phyloP scores from a whole-genome alignment of 345 rosid genomes.

The Chamaenerion angustifolium region DNA sequence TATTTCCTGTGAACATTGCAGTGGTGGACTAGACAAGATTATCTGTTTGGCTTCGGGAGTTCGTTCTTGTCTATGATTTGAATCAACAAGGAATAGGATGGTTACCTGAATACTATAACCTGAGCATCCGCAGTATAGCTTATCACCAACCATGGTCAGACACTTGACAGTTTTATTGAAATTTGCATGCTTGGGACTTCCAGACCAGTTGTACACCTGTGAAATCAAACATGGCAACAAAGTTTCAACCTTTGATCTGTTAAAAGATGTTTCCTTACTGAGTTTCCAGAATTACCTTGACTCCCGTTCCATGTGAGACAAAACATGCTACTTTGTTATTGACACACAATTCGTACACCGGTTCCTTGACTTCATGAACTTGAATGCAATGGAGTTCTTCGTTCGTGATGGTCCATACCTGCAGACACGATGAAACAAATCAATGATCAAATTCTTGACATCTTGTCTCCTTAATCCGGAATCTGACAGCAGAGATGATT shows the following conservation, averaged over 20 bases:
- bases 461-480: too few relatives aligned
- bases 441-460: too few relatives aligned
- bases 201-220: constrained; percentile 54
- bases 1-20: constrained; percentile 22
- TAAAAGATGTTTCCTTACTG: background rate
- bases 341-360: constrained; percentile 33
- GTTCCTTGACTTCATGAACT: constrained; percentile 52
- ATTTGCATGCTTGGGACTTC: constrained; percentile 36
- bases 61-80: background rate
- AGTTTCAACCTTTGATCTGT: background rate
- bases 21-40: background rate
- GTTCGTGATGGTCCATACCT: constrained; percentile 49
- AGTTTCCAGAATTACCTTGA: constrained; percentile 27
- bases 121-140: constrained; percentile 43
- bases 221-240: background rate
- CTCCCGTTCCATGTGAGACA: constrained; percentile 38
- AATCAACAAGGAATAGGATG: background rate
- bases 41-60: too few relatives aligned
- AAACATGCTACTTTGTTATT: constrained; percentile 34
- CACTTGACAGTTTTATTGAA: constrained; percentile 33
- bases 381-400: constrained; percentile 44
- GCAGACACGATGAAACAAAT: background rate
- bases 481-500: constrained; percentile 5
- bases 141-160: constrained; percentile 36
- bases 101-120: constrained; percentile 46